A percentile compares a stretch with the other conserved stretches of the same genome.
phyloP scores from a whole-genome alignment of 768 basidiomycete species.

The Postia placenta region DNA sequence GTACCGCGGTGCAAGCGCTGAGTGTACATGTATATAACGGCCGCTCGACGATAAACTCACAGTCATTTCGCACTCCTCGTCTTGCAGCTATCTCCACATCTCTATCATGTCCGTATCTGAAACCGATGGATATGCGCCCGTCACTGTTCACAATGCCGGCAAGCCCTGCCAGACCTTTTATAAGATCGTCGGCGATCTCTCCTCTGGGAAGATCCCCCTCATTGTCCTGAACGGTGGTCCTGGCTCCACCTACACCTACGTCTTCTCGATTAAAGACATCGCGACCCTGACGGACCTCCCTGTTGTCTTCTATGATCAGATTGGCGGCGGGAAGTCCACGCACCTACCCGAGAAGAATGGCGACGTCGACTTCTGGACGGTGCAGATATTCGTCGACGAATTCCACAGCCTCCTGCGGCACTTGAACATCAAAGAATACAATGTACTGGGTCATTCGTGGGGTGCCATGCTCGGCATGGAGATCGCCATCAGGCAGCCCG shows the following conservation, averaged over 20 bases:
- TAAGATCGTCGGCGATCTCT: constrained; percentile 36
- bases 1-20: no score
- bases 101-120: not conserved
- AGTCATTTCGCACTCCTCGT: not conserved
- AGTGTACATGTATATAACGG: no score
- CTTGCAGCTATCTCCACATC: not conserved
- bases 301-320: constrained; percentile 46
- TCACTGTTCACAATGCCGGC: constrained; percentile 12
- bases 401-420: constrained; percentile 41
- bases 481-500: constrained; percentile 38
- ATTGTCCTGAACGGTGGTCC: constrained; percentile 45
- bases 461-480: constrained; percentile 46
- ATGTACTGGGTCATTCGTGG: constrained; percentile 52
- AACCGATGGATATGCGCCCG: constrained; percentile 1
- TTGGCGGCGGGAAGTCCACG: constrained; percentile 41
- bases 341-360: constrained; percentile 31
- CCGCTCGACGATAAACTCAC: no score
- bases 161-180: constrained; percentile 38
- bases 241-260: constrained; percentile 34
- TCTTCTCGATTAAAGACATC: constrained; percentile 34
- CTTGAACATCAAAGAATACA: constrained; percentile 36
- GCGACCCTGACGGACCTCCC: constrained; percentile 24
- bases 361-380: constrained; percentile 33
- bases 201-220: constrained; percentile 26
- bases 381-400: constrained; percentile 48